Evolutionary conservation across 495 filamentous ascomycete species (phyloP), one percentile per base, ranked within the genome.

Genomic region (Penicillium cataractarum): DNA sequence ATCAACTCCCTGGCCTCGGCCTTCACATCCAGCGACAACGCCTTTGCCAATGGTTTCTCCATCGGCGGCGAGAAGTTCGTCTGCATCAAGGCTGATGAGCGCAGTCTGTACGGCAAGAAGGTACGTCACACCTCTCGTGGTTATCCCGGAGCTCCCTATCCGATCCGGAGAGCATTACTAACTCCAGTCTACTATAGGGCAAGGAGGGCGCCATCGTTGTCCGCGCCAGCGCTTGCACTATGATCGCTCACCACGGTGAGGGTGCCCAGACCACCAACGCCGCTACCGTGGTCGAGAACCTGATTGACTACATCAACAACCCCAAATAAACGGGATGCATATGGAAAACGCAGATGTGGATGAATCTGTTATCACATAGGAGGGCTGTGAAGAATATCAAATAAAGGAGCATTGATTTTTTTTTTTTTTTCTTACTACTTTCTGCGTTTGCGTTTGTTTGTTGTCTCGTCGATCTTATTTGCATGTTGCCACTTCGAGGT

Each of bases 191-290:
- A 10, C 64, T 7, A 54, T 7, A 98, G 93, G 92, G 90, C 66
- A 91, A 89, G 78, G 86, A 87, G 67, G 95, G 95, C 60, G 76
- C 95, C 67, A 78, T 88, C 69, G 83, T 92, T 66, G 87, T 88
- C 73, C 93, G 92, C 82, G 93, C 93, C 65, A 86, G 78, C 55
- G 89, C 93, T 77, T 90, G 92, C 68, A 84, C 97, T 72, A 86
- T 99, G 71, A 77, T 99, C 74, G 89, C 84, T 66, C 92, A 97
- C 81, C 89, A 97, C 83, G 82, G 82, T 68, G 92, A 96, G 73
- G 74, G 65, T 40, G 76, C 84, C 44, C 81, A 87, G 68, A 88
- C 88, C 27, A 61, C 72, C 67, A 77, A 77, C 61, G 77, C 76
- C 42, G 75, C 75, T 2, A 71, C 70, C 44, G 71, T 75, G 29